A percentile compares a stretch with the other conserved stretches of the same genome.
Evolutionary conservation across 805 yeast genomes (phyloP).

Genomic region (Spathaspora sp.): DNA sequence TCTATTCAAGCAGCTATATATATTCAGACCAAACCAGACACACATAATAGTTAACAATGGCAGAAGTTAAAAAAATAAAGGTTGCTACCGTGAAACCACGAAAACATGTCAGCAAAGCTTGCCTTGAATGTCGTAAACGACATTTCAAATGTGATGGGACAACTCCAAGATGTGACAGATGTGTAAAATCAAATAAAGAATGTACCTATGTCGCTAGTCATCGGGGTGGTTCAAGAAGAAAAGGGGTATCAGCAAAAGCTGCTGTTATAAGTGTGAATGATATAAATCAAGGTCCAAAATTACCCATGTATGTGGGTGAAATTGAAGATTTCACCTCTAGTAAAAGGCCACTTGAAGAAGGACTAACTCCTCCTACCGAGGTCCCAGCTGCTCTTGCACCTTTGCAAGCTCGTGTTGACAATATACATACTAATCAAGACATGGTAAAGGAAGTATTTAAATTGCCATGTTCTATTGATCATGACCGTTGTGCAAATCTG

Average conservation of each 20-base stretch:
- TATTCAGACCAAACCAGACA: background rate
- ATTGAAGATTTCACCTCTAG: constrained; percentile 14
- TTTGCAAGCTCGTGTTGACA: background rate
- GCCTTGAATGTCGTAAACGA: constrained; percentile 48
- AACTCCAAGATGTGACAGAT: constrained; percentile 43
- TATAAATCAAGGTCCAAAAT: constrained; percentile 8
- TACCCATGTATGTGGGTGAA: constrained; percentile 10
- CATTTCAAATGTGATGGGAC: constrained; percentile 51
- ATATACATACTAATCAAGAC: background rate
- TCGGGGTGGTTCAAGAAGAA: constrained; percentile 52
- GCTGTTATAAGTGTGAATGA: constrained; percentile 2
- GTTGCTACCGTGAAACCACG: constrained; percentile 3
- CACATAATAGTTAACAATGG: background rate
- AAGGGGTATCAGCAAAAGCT: constrained; percentile 35
- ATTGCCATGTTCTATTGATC: constrained; percentile 10
- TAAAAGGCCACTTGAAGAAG: background rate
- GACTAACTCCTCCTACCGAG: background rate
- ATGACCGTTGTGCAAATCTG: constrained; percentile 6
- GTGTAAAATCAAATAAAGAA: constrained; percentile 27
- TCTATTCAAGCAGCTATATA: background rate
- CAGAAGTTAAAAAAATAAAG: background rate
- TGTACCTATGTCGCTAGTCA: constrained; percentile 51
- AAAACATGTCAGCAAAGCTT: constrained; percentile 29
- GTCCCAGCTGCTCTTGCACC: background rate
- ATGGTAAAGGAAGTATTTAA: constrained; percentile 4